phyloP scores from a whole-genome alignment of 176 grass and related monocot genomes.

The Zizania latifolia region DNA sequence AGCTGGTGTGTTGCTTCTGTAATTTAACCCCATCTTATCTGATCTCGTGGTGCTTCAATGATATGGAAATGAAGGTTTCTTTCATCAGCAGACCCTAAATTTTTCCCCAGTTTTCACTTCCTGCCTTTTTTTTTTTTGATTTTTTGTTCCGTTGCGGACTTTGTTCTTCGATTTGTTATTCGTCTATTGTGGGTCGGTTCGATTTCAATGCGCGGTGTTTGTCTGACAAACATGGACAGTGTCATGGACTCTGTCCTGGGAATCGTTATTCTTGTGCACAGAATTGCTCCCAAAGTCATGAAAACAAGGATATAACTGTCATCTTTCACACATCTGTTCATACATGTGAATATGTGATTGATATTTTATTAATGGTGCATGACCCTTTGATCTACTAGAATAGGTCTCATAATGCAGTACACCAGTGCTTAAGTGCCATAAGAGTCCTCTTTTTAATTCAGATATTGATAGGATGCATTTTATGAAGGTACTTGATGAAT shows the following conservation, averaged over 20 bases:
- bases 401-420: not conserved
- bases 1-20: not conserved
- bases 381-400: not conserved
- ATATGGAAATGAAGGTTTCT: not conserved
- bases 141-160: no score
- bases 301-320: no score
- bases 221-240: no score
- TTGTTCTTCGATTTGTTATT: no score
- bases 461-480: not conserved
- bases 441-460: not conserved
- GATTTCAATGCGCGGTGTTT: no score
- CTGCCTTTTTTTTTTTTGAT: no score
- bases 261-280: not conserved
- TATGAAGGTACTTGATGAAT: slow-evolving; percentile 94
- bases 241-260: no score
- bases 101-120: rapidly evolving
- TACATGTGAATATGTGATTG: no score
- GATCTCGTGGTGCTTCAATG: not conserved
- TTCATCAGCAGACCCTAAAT: not conserved
- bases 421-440: not conserved
- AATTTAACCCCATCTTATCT: not conserved
- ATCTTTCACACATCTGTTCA: no score
- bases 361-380: not conserved
- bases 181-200: no score
- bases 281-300: not conserved